phyloP scores from a whole-genome alignment of 805 yeast species.

The Yarrowia sp. region DNA sequence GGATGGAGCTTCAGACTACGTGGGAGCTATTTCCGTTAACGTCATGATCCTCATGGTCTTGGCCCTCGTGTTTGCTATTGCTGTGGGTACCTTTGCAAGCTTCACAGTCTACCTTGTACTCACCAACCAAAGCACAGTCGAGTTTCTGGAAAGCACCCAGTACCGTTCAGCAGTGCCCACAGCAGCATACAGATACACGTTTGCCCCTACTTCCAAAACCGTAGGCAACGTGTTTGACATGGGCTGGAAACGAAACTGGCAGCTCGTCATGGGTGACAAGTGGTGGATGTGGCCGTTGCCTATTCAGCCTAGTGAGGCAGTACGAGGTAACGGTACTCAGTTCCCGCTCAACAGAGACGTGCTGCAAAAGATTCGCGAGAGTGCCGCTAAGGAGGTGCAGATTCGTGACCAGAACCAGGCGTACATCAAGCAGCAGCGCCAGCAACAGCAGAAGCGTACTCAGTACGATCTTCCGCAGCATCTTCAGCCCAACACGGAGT shows the following conservation, averaged over 20 bases:
- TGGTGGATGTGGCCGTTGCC: slow-evolving; percentile 77
- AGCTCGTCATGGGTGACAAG: slow-evolving; percentile 65
- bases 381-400: slow-evolving; percentile 11
- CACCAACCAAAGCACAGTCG: slow-evolving; percentile 76
- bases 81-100: slow-evolving; percentile 55
- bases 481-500: background rate
- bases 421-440: slow-evolving; percentile 20
- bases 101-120: slow-evolving; percentile 53
- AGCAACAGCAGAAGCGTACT: slow-evolving; percentile 8
- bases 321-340: slow-evolving; percentile 5
- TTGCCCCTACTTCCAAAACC: slow-evolving; percentile 45
- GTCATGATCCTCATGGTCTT: slow-evolving; percentile 59
- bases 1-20: slow-evolving; percentile 34
- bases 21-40: slow-evolving; percentile 50
- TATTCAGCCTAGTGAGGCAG: slow-evolving; percentile 30
- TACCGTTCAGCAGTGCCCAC: slow-evolving; percentile 41
- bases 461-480: slow-evolving; percentile 16
- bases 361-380: slow-evolving; percentile 5
- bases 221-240: slow-evolving; percentile 74
- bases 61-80: slow-evolving; percentile 52
- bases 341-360: slow-evolving; percentile 16
- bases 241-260: slow-evolving; percentile 64
- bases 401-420: slow-evolving; percentile 25
- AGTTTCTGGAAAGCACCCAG: slow-evolving; percentile 47
- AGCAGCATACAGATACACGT: slow-evolving; percentile 41